Evolutionary conservation across 2,329 filamentous ascomycete species (phyloP).

Genomic region (Mollisiaceae sp.): DNA sequence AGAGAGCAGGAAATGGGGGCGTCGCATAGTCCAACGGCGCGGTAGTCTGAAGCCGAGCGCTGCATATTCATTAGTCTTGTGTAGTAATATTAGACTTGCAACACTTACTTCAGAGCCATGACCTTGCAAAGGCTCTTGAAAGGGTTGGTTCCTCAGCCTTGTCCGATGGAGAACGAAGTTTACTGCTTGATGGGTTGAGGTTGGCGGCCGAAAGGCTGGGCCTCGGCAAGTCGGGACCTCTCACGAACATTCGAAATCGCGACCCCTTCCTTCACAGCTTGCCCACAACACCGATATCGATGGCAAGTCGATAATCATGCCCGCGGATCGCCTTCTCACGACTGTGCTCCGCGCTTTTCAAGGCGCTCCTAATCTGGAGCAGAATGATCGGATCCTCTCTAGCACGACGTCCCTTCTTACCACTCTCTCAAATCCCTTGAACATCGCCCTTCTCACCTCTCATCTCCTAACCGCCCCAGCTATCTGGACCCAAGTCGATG

Average conservation of each 20-base stretch:
- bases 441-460: conserved; percentile 61
- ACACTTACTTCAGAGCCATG: conserved; percentile 33
- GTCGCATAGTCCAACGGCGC: conserved; percentile 57
- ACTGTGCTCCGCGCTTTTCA: conserved; percentile 43
- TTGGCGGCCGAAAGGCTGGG: conserved; percentile 23
- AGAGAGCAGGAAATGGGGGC: conserved; percentile 70
- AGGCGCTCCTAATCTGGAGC: conserved; percentile 32
- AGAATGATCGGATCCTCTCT: conserved; percentile 46
- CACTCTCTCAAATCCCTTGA: conserved; percentile 62
- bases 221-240: conserved; percentile 18
- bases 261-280: conserved; percentile 16
- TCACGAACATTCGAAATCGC: conserved; percentile 15
- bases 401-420: conserved; percentile 61
- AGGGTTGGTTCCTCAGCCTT: conserved; percentile 19
- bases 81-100: background rate
- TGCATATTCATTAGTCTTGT: conserved; percentile 22
- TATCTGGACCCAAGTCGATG: conserved; percentile 59
- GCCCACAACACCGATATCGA: conserved; percentile 14
- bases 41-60: conserved; percentile 35
- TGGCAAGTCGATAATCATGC: conserved; percentile 34
- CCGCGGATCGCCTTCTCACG: conserved; percentile 42
- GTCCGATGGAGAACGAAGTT: conserved; percentile 8
- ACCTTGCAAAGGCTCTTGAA: background rate
- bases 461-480: conserved; percentile 63
- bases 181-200: conserved; percentile 1